Evolutionary conservation across 305 asterid genomes (phyloP).

Genomic region (Plantago lanceolata): DNA sequence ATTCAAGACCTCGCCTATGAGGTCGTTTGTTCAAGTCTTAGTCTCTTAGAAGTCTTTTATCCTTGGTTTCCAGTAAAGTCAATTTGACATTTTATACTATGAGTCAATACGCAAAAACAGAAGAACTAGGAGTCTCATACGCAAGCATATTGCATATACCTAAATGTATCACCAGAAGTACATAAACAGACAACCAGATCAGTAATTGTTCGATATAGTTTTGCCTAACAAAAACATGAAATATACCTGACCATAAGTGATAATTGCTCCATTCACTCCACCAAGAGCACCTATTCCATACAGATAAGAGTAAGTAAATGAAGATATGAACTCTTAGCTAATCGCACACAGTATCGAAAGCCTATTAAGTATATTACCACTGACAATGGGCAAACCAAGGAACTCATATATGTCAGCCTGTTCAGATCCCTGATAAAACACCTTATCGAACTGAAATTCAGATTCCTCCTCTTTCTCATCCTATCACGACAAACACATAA

Average conservation of each 20-base stretch:
- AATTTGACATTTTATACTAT: not conserved
- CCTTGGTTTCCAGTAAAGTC: not conserved
- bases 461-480: conserved; percentile 76
- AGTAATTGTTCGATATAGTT: not conserved
- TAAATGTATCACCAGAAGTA: not conserved
- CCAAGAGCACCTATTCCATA: conserved; percentile 49
- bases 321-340: not conserved
- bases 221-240: conserved; percentile 23
- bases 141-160: not conserved
- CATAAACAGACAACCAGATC: not conserved
- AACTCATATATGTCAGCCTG: conserved; percentile 64
- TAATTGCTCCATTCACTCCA: conserved; percentile 71
- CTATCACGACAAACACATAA: conserved; percentile 28
- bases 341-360: not conserved
- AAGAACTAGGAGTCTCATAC: not conserved
- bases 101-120: not conserved
- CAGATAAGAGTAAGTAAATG: conserved; percentile 11
- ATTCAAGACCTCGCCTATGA: no score
- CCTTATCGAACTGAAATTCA: conserved; percentile 63
- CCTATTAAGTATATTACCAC: conserved; percentile 34
- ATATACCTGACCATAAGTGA: conserved; percentile 79
- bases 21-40: no score
- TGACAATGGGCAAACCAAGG: conserved; percentile 63
- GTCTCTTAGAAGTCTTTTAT: no score
- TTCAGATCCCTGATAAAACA: conserved; percentile 71